phyloP scores from a whole-genome alignment of 2,329 filamentous ascomycete genomes.

The Colletotrichum lupini region DNA sequence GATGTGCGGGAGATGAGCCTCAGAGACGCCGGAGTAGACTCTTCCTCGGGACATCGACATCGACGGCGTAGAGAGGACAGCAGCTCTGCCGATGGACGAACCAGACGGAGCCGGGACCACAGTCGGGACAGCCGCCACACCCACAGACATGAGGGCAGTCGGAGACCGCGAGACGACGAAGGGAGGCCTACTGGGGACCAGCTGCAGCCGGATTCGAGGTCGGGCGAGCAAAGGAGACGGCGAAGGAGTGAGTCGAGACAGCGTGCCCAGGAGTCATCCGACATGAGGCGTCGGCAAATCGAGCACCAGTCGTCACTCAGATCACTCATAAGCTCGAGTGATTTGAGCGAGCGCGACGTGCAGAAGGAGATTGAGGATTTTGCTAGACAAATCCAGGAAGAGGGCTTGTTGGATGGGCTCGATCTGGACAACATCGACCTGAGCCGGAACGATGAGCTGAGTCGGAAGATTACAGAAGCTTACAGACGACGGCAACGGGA shows the following conservation, averaged over 20 bases:
- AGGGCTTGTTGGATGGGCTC: constrained; percentile 87
- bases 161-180: constrained; percentile 44
- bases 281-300: constrained; percentile 66
- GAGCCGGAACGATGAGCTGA: constrained; percentile 88
- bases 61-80: constrained; percentile 37
- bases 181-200: constrained; percentile 49
- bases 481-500: constrained; percentile 82
- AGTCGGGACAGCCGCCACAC: constrained; percentile 38
- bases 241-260: constrained; percentile 59
- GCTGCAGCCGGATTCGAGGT: constrained; percentile 49
- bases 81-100: constrained; percentile 30
- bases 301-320: constrained; percentile 92
- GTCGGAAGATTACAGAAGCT: constrained; percentile 88
- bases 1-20: constrained; percentile 81
- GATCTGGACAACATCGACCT: constrained; percentile 89
- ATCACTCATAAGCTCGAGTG: constrained; percentile 83
- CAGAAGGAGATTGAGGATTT: constrained; percentile 93
- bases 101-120: constrained; percentile 33
- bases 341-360: constrained; percentile 81
- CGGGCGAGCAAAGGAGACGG: constrained; percentile 48
- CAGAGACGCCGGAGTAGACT: constrained; percentile 69
- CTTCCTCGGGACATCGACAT: constrained; percentile 43
- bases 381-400: constrained; percentile 86
- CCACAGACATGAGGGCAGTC: constrained; percentile 43
- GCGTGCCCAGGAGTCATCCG: constrained; percentile 48